Evolutionary conservation across 1,284 basidiomycete genomes (phyloP).

Genomic region (Phenoliferia sp.): DNA sequence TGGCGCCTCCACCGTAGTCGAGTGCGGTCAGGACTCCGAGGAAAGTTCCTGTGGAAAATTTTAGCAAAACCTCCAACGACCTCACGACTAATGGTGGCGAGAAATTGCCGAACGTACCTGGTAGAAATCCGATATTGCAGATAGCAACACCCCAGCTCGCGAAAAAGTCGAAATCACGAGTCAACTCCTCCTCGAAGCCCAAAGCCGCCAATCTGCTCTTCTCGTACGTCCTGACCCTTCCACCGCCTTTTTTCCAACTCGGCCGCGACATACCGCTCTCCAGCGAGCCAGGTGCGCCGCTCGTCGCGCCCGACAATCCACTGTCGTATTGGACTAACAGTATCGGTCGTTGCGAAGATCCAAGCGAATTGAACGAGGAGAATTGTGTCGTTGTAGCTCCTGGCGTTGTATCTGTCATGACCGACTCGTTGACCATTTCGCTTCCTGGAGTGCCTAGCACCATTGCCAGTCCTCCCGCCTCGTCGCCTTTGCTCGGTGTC

Average conservation of each 20-base stretch:
- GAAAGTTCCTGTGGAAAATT: conserved; percentile 19
- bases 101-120: conserved; percentile 13
- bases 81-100: not conserved
- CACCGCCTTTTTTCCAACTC: not conserved
- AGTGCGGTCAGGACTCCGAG: conserved; percentile 35
- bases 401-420: not conserved
- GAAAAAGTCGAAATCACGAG: conserved; percentile 28
- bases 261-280: not conserved
- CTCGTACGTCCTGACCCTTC: not conserved
- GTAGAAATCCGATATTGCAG: conserved; percentile 31
- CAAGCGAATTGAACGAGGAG: conserved; percentile 5
- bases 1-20: conserved; percentile 33
- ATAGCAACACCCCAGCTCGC: conserved; percentile 22
- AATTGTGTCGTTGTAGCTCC: not conserved
- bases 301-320: not conserved
- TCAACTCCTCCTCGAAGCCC: conserved; percentile 28
- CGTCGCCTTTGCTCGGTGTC: too few relatives aligned
- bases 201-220: conserved; percentile 22
- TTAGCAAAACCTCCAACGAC: not conserved
- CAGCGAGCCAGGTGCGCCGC: not conserved
- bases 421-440: too few relatives aligned
- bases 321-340: not conserved
- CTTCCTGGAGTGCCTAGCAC: too few relatives aligned
- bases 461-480: too few relatives aligned
- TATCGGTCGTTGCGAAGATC: not conserved